These are phyloP conservation scores for Metschnikowia koreensis DNA, from an alignment of 805 yeast genomes.

Conservation along the genomic window DNA sequence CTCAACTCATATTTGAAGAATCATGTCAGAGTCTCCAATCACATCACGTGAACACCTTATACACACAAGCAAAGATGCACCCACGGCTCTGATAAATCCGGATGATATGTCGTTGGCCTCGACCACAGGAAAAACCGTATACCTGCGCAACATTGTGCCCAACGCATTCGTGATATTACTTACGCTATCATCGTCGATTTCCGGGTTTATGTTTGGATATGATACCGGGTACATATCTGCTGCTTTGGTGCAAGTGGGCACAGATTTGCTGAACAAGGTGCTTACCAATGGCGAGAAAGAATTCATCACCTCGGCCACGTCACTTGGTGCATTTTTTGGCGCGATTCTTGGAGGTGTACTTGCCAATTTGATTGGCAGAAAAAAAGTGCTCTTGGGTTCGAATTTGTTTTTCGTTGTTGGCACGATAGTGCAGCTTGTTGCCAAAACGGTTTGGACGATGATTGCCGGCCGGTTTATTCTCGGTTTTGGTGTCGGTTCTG, in stretches of 20 bases:
- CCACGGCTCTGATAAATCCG: conserved; percentile 8
- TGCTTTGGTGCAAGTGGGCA: conserved; percentile 82
- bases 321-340: conserved; percentile 86
- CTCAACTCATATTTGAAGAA: neutral
- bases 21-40: conserved; percentile 5
- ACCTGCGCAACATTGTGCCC: conserved; percentile 13
- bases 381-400: conserved; percentile 77
- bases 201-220: conserved; percentile 96
- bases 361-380: conserved; percentile 85
- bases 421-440: conserved; percentile 77
- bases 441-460: conserved; percentile 87
- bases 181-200: conserved; percentile 78
- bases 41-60: conserved; percentile 9
- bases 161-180: conserved; percentile 62
- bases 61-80: conserved; percentile 1
- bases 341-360: conserved; percentile 74
- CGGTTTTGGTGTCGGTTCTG: conserved; percentile 97
- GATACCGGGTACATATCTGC: conserved; percentile 97
- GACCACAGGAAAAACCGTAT: conserved; percentile 4
- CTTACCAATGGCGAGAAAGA: conserved; percentile 81
- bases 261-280: conserved; percentile 52
- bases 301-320: conserved; percentile 89
- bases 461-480: conserved; percentile 84
- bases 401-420: conserved; percentile 82
- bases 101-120: conserved; percentile 9